Evolutionary conservation across 1,139 yeast genomes (phyloP), one percentile per base, ranked within the genome.

Genomic region (Candida pseudoviswanathii): DNA sequence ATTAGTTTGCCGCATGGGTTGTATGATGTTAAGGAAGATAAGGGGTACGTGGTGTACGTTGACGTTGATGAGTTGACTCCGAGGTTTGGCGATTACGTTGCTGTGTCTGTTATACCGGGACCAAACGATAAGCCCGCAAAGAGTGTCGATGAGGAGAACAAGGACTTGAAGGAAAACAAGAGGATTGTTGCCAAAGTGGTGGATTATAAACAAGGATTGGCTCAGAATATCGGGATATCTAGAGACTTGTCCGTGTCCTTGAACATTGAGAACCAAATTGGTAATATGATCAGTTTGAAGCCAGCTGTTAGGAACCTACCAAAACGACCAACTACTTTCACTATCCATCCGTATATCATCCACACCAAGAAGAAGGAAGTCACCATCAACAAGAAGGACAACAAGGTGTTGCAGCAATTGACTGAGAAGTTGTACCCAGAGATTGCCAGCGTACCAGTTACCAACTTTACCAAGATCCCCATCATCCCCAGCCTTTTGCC

Each of bases 221-320:
- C 77, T 4, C 82, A 82, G 0, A 73, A 75, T 29, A 81, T 82
- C 5, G 86, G 84, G 0, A 59, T 90, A 11, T 84, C 96, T 0
- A 59, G 66, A 9, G 66, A 78, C 3, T 69, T 88, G 42, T 78
- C 92, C 1, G 68, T 77, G 5, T 85, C 95, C 0, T 72, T 89
- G 36, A 81, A 82, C 0, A 64, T 80, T 1, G 82, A 78, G 50
- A 54, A 65, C 4, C 68, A 69, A 26, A 69, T 82, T 3, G 95
- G 95, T 0, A 73, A 77, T 52, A 70, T 83, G 16, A 68, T 86
- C 3, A 71, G 79, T 2, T 56, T 89, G 7, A 84, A 81, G 55
- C 76, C 82, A 10, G 77, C 86, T 0, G 54, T 70, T 0, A 71
- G 70, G 46, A 73, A 70, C 4, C 56, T 69, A 22, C 57, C 73